A percentile compares a stretch with the other conserved stretches of the same genome.
Conservation (phyloP, 495 filamentous ascomycete species). For the Durotheca rogersii region DNA sequence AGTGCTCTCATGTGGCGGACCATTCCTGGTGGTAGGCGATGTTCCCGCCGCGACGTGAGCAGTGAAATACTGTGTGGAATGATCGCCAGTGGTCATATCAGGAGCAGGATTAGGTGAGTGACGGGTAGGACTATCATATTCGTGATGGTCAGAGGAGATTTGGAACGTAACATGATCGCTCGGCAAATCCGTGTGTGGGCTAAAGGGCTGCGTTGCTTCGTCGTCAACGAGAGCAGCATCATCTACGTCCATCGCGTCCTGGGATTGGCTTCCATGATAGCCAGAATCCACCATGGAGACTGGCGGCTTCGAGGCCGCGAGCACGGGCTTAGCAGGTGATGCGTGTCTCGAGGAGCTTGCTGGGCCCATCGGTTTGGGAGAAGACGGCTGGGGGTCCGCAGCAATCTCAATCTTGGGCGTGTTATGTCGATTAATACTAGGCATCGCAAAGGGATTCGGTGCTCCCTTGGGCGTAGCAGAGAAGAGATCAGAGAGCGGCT, state of each 20-base stretch:
- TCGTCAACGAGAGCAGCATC: slow-evolving; percentile 13
- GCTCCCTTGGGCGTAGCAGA: slow-evolving; percentile 49
- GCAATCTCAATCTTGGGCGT: slow-evolving; percentile 44
- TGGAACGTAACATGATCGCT: slow-evolving; percentile 10
- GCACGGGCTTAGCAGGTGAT: slow-evolving; percentile 19
- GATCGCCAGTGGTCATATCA: slow-evolving; percentile 19
- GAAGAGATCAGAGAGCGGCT: slow-evolving; percentile 87
- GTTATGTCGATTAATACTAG: slow-evolving; percentile 35
- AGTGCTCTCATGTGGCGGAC: slow-evolving; percentile 25
- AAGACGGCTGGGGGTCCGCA: slow-evolving; percentile 32
- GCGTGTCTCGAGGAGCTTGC: slow-evolving; percentile 25
- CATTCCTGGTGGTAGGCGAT: slow-evolving; percentile 15
- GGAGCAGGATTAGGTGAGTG: slow-evolving; percentile 17
- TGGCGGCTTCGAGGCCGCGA: slow-evolving; percentile 12
- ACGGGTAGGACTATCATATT: slow-evolving; percentile 12
- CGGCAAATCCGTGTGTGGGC: slow-evolving; percentile 16
- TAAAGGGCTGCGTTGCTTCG: slow-evolving; percentile 28
- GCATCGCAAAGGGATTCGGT: slow-evolving; percentile 47
- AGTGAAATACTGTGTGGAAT: slow-evolving; percentile 28
- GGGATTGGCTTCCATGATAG: slow-evolving; percentile 69
- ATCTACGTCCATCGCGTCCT: slow-evolving; percentile 42
- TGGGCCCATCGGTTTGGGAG: slow-evolving; percentile 9
- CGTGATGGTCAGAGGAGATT: slow-evolving; percentile 8
- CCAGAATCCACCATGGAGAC: slow-evolving; percentile 64
- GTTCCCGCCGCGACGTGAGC: slow-evolving; percentile 15